Base-by-base conservation (phyloP, 768 basidiomycete species). In the Neoboletus subvelutipes region DNA sequence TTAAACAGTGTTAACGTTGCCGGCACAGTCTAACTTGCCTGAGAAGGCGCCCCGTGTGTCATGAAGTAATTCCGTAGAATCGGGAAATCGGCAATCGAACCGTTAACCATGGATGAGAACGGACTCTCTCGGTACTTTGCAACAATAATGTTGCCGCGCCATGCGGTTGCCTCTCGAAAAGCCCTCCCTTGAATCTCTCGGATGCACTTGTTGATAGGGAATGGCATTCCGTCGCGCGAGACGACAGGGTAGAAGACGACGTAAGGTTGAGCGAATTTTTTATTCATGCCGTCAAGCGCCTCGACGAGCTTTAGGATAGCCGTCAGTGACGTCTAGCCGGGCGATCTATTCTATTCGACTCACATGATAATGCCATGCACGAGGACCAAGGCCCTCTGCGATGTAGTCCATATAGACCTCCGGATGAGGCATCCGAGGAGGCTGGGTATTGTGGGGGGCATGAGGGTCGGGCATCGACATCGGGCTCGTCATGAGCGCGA, bases 321-420 rank as follows among this genome's bases (percentile, higher is more conserved):
- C 36, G 59, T 65, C 39, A 62, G 62, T 50, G 50, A 60, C 57
- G 56, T 59, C 57, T 53, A 63, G 58, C 49, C 36, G 55, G 60
- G 43, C 22, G 56, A 64, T 61, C 52, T 26, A 55, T 43, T 33
- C 34, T 40, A 47, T 49, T 45, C n/a, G 28, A 71, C 77, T 64
- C 60, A 89, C 89, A 74, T 87, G 83, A 69, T 83, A 88, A 65
- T 82, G 81, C 89, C 90, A 92, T 17, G 85, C 82, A 55, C 84
- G 80, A 18, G 83, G 73, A 33, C 85, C 86, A 57, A 83, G 77
- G 52, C 82, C 80, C 73, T 91, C 88, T 66, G 87, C 88, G 63
- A 92, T 85, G 72, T 86, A 88, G 72, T 92, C 88, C 90, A 92
- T 92, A 67, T 88, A 83, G 41, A 89, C 82, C 70, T 92, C 89